Evolutionary conservation across 108 stramenopile genomes (phyloP), one percentile per base, ranked within the genome.

Genomic region (Seminavis robusta): DNA sequence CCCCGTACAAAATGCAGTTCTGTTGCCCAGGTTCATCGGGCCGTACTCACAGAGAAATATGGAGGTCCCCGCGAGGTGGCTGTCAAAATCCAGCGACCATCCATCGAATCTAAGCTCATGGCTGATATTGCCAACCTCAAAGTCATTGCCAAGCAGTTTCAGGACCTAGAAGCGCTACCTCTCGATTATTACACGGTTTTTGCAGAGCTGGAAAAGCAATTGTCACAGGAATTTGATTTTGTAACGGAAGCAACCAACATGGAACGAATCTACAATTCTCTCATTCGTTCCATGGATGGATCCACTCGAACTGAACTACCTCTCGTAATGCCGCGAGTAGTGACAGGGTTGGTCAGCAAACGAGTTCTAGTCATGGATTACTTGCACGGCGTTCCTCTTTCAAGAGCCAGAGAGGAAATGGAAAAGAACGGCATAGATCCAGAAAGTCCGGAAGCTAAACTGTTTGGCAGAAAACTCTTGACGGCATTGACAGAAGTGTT

Each of bases 121-220:
- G 92, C 87, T 1, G 98, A 98, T 50, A 80, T 97, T 65, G 79
- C 87, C 43, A 95, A 97, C 52, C 59, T 96, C 4, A 96, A 92
- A 47, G 73, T 81, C 7, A 52, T 97, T 19, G 69, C 92, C 43
- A 90, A 92, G 61, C 69, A 86, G 2, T 86, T 95, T 67, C 71
- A 79, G 6, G 78, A 80, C 43, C 27, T 38, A 17, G 79, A 86
- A 47, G 73, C 69, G 0, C 48, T 94, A 30, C 95, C 95, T 10
- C 71, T 96, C 32, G 97, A 97, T 60, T 97, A 97, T 63, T 96
- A 96, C 69, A 88, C 88, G 13, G 95, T 96, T 19, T 89, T 95
- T 67, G 47, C 47, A 33, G 94, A 94, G 54, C 73, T 96, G 54
- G 94, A 97, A 60, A 69, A 69, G 38, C 88, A 90, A 36, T 49